Conservation (phyloP, 352 stramenopile species). For the Globisporangium viniferum region DNA sequence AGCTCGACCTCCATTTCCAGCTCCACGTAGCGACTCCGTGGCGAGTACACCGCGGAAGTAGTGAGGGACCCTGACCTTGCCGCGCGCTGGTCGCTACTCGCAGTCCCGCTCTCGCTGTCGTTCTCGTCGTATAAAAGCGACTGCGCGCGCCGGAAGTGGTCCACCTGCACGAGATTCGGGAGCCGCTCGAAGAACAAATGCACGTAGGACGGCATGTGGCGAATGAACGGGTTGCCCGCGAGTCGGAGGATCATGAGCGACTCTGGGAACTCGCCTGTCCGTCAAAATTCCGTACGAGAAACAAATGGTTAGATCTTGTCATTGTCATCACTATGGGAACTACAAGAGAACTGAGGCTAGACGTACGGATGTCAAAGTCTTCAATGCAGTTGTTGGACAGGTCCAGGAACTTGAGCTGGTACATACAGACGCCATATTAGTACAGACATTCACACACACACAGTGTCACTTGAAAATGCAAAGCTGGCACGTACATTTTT, state of each 20-base stretch:
- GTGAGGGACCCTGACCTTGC: not conserved
- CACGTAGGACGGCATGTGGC: conserved; percentile 53
- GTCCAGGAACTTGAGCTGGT: conserved; percentile 73
- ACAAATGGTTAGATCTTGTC: not conserved
- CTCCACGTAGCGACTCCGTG: conserved; percentile 30
- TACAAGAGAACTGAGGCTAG: no score
- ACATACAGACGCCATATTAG: not conserved
- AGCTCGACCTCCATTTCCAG: conserved; percentile 32
- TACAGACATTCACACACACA: not conserved
- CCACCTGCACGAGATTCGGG: conserved; percentile 57
- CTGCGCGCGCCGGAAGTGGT: conserved; percentile 39
- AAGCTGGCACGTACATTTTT: conserved; percentile 38
- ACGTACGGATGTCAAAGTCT: conserved; percentile 52
- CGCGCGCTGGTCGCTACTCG: not conserved
- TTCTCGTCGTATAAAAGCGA: not conserved
- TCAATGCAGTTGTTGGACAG: conserved; percentile 75
- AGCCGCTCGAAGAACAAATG: conserved; percentile 58
- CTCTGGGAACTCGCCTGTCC: conserved; percentile 41
- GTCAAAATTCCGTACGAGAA: not conserved
- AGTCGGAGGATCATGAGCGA: conserved; percentile 56
- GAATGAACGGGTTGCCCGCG: conserved; percentile 53
- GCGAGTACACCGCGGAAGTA: conserved; percentile 20
- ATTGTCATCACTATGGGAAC: not conserved
- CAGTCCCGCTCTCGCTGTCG: not conserved
- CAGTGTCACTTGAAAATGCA: not conserved